Base-by-base conservation (phyloP, 768 basidiomycete genomes). In the Krasilnikovozyma curviuscula region DNA sequence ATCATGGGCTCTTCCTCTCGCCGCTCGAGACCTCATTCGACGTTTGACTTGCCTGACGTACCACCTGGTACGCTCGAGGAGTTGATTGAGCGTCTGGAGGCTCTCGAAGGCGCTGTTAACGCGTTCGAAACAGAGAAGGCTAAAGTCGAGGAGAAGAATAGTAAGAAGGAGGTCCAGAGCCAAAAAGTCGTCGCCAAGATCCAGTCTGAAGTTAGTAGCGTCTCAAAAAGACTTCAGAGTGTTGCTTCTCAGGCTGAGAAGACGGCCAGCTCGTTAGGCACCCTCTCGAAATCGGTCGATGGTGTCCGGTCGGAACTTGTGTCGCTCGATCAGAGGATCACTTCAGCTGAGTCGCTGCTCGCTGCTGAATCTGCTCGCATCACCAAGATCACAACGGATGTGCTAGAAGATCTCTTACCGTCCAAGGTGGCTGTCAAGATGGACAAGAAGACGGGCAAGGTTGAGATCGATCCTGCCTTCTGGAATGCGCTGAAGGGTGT, bases 401-500 rank as follows among this genome's bases (percentile, higher is more conserved):
- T 62, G 1, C 57, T 69, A 44, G 66, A 66, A 40, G 49, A 56
- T 46, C 58, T 65, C 28, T 50, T 69, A 34, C 68, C 68, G 9
- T 45, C 58, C n/a, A 47, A 53, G n/a, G 52, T 69, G 37, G 68
- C 67, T 1, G 61, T 68, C 21, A 39, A 47, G 27, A 38, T 59
- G 27, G 56, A 62, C 27, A 44, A 46, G 5, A 50, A 55, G 38
- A 60, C 52, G 14, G 60, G 59, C 16, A 45, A 58, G 7, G 49
- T 64, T 28, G 59, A 58, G 18, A 59, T 68, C 46, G 65, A 68
- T 35, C 68, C 67, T 7, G 48, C 52, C 18, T 68, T 69, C 61
- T 69, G 67, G 67, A 56, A 54, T 16, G 61, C 66, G 43, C 59
- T 69, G 52, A 62, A 63, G 48, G 61, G 59, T 32, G 63, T 66